phyloP scores from a whole-genome alignment of 257 asterid genomes.

The Striga asiatica region DNA sequence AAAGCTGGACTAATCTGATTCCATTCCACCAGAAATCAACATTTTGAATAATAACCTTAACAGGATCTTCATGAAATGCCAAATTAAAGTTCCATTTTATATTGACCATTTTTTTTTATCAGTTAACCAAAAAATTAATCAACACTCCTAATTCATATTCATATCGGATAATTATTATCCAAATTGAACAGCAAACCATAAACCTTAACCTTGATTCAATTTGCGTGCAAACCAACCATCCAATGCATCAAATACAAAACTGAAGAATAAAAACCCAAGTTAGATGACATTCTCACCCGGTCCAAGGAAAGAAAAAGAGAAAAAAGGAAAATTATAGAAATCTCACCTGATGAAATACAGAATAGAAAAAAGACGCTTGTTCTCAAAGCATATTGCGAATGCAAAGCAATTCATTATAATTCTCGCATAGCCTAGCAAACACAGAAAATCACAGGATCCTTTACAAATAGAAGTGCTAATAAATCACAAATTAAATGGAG shows the following conservation, averaged over 20 bases:
- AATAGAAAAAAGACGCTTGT: constrained; percentile 70
- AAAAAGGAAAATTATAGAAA: not conserved
- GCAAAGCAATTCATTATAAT: constrained; percentile 78
- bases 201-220: constrained; percentile 81
- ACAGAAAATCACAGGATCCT: constrained; percentile 7
- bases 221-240: constrained; percentile 98
- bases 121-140: not conserved
- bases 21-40: constrained; percentile 12
- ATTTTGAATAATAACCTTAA: not conserved
- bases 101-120: no score
- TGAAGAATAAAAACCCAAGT: constrained; percentile 18
- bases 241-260: constrained; percentile 95
- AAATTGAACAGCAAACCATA: constrained; percentile 5
- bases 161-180: not conserved
- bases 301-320: not conserved
- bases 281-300: constrained; percentile 16
- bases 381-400: constrained; percentile 76
- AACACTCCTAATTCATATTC: not conserved
- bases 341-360: constrained; percentile 73
- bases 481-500: constrained; percentile 11
- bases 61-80: constrained; percentile 7
- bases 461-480: not conserved
- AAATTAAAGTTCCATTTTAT: not conserved
- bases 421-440: constrained; percentile 56
- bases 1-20: constrained; percentile 11